Percentiles rank a stretch among this genome's conserved stretches.
phyloP scores from a whole-genome alignment of 1,284 basidiomycete genomes.

The Puccinia hordei region DNA sequence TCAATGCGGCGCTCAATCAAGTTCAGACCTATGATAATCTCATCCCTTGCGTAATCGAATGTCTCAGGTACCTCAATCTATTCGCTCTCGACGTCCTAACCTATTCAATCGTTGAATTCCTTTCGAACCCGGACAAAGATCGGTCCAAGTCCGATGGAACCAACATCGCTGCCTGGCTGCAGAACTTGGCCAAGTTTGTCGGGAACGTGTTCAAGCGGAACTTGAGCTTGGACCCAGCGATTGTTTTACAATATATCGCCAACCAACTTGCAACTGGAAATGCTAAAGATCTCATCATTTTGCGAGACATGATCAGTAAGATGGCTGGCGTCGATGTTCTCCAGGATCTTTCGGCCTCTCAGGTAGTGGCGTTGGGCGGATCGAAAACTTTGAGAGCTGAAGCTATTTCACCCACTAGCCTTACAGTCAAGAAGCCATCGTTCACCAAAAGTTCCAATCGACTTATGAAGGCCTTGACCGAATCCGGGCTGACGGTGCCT shows the following conservation, averaged over 20 bases:
- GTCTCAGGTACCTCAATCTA: constrained; percentile 82
- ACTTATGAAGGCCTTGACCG: constrained; percentile 71
- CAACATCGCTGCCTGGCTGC: constrained; percentile 87
- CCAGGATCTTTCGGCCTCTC: constrained; percentile 76
- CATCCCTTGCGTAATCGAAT: constrained; percentile 83
- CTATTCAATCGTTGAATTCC: constrained; percentile 80
- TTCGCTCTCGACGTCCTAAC: constrained; percentile 93
- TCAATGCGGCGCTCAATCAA: constrained; percentile 84
- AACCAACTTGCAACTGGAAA: constrained; percentile 83
- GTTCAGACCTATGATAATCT: constrained; percentile 97
- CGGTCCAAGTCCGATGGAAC: constrained; percentile 90
- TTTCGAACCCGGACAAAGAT: constrained; percentile 77
- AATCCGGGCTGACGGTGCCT: constrained; percentile 73
- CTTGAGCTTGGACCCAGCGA: constrained; percentile 73
- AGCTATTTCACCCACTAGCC: constrained; percentile 64
- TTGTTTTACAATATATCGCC: constrained; percentile 84
- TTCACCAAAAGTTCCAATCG: constrained; percentile 61
- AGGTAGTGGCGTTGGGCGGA: constrained; percentile 85
- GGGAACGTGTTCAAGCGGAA: constrained; percentile 89
- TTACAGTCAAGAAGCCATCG: constrained; percentile 56
- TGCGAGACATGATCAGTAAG: constrained; percentile 88
- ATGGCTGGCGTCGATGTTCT: constrained; percentile 93
- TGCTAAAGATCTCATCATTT: constrained; percentile 83
- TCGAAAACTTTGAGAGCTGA: constrained; percentile 84
- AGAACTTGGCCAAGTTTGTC: constrained; percentile 88